A percentile compares a stretch with the other conserved stretches of the same genome.
phyloP scores from a whole-genome alignment of 2,329 filamentous ascomycete genomes.

The Calonectria naviculata region DNA sequence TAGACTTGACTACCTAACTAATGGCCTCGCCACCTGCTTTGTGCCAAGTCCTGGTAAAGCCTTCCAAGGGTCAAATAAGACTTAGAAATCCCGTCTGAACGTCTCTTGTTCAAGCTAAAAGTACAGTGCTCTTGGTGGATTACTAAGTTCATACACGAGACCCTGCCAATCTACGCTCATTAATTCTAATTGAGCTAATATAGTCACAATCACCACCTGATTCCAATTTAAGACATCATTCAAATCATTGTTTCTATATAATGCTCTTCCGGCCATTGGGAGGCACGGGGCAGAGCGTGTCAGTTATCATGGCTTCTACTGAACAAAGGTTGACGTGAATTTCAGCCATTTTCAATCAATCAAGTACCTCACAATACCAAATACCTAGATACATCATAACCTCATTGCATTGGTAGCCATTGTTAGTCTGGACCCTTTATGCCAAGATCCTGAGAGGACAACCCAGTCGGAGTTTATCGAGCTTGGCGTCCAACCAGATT shows the following conservation, averaged over 20 bases:
- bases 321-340: not conserved
- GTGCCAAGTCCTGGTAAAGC: too few relatives aligned
- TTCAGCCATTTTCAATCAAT: not conserved
- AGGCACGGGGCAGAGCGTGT: not conserved
- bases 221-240: not conserved
- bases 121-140: too few relatives aligned
- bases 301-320: not conserved
- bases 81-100: too few relatives aligned
- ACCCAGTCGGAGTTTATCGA: not conserved
- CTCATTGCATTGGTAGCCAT: not conserved
- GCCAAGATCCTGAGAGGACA: not conserved
- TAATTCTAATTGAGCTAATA: too few relatives aligned
- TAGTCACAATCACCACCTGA: not conserved
- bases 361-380: not conserved
- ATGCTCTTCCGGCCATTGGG: not conserved
- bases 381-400: not conserved
- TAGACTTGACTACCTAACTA: too few relatives aligned
- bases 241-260: not conserved
- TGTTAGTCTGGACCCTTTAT: not conserved
- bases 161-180: too few relatives aligned
- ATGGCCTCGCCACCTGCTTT: too few relatives aligned
- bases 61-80: too few relatives aligned
- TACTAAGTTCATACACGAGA: too few relatives aligned
- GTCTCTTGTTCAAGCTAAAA: too few relatives aligned
- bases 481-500: not conserved